Percentiles rank a stretch among this genome's conserved stretches.
These are phyloP conservation scores for Fibroporia radiculosa DNA, from an alignment of 768 basidiomycete species.

Conservation along the genomic window DNA sequence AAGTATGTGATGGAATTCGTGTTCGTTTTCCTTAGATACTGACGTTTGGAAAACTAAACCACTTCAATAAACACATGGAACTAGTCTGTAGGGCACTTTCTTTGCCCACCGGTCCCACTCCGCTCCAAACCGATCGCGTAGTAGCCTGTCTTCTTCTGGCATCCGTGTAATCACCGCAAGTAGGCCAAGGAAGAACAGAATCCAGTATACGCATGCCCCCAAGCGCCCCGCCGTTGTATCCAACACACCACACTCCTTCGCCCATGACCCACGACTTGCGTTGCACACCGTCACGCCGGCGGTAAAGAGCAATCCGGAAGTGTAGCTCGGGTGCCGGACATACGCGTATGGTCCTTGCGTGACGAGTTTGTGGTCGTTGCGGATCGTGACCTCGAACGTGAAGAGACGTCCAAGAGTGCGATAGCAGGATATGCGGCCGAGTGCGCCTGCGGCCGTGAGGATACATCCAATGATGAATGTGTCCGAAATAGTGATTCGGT, in stretches of 20 bases:
- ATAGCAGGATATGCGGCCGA: constrained; percentile 15
- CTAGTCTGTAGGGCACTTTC: constrained; percentile 1
- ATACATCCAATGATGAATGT: constrained; percentile 10
- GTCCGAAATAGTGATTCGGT: constrained; percentile 6
- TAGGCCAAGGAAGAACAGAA: neutral
- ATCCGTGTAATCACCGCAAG: neutral
- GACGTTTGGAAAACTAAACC: too few relatives aligned
- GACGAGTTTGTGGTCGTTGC: constrained; percentile 19
- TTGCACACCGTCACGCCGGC: constrained; percentile 6
- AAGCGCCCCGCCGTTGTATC: constrained; percentile 5
- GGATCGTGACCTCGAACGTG: constrained; percentile 22
- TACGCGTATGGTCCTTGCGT: constrained; percentile 22
- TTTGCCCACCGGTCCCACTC: constrained; percentile 4
- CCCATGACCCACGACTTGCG: constrained; percentile 12
- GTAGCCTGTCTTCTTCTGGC: constrained; percentile 1
- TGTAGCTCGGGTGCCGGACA: constrained; percentile 24
- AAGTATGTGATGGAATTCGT: too few relatives aligned
- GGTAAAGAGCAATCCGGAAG: constrained; percentile 6
- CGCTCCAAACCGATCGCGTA: constrained; percentile 1
- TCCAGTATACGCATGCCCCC: constrained; percentile 3
- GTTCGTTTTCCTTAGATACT: too few relatives aligned
- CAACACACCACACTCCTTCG: constrained; percentile 10
- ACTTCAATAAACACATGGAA: constrained; percentile 1
- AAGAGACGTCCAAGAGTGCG: constrained; percentile 20
- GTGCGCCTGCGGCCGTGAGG: constrained; percentile 7